Percentiles rank a stretch among this genome's conserved stretches.
These are phyloP conservation scores for Fusarium nelsonii DNA, from an alignment of 2,329 filamentous ascomycete species.

Conservation along the genomic window DNA sequence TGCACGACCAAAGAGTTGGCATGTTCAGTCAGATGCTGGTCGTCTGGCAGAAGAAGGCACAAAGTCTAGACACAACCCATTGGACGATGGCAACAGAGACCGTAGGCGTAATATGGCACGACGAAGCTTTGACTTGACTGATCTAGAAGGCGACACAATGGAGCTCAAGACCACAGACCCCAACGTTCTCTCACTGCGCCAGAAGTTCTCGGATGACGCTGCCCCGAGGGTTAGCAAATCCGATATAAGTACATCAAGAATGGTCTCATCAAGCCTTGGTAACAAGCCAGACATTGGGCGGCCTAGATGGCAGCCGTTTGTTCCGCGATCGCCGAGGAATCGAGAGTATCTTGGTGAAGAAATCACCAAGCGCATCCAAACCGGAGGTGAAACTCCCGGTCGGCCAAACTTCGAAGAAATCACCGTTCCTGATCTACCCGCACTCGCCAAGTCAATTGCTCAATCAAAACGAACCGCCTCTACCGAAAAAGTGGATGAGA, in stretches of 20 bases:
- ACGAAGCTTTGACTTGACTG: constrained; percentile 49
- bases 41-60: constrained; percentile 22
- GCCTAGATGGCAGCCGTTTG: constrained; percentile 58
- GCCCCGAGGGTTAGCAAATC: constrained; percentile 27
- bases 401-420: constrained; percentile 41
- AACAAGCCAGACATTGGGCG: constrained; percentile 50
- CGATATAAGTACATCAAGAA: constrained; percentile 27
- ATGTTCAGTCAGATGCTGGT: constrained; percentile 42
- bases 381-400: constrained; percentile 46
- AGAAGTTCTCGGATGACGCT: constrained; percentile 53
- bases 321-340: constrained; percentile 57
- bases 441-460: constrained; percentile 44
- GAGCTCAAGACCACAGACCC: constrained; percentile 33
- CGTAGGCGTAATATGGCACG: constrained; percentile 29
- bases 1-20: constrained; percentile 50
- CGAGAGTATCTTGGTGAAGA: constrained; percentile 54
- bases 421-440: constrained; percentile 47
- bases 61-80: neutral
- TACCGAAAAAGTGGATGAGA: constrained; percentile 48
- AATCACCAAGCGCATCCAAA: constrained; percentile 49
- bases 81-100: constrained; percentile 2
- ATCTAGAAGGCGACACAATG: constrained; percentile 34
- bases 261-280: constrained; percentile 30
- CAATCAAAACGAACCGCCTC: constrained; percentile 28
- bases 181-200: constrained; percentile 50